Conservation (phyloP, 139 green algal genomes). For the Chlamydomonas sp. region DNA sequence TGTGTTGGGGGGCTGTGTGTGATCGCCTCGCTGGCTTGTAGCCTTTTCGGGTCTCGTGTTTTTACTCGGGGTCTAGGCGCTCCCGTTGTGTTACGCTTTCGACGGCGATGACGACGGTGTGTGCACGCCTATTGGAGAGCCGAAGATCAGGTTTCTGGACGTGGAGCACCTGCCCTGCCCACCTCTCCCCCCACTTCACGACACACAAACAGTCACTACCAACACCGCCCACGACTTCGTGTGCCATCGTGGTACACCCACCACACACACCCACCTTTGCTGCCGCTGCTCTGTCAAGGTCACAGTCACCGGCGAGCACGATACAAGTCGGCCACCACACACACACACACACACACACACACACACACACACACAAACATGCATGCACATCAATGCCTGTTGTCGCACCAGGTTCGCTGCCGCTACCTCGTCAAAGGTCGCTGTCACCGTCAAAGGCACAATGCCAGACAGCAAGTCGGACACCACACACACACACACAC, state of each 20-base stretch:
- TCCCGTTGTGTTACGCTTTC: no score
- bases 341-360: no score
- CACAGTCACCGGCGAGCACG: background rate
- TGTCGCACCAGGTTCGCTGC: no score
- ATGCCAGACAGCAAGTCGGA: background rate
- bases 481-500: background rate
- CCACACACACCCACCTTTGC: background rate
- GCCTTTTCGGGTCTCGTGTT: no score
- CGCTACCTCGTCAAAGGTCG: slow-evolving; percentile 14
- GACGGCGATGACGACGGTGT: no score
- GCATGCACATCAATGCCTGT: no score
- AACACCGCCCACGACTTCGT: background rate
- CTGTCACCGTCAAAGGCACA: slow-evolving; percentile 13
- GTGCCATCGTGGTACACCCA: background rate
- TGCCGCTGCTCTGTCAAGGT: slow-evolving; percentile 15
- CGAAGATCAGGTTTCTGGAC: background rate
- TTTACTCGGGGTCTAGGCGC: no score
- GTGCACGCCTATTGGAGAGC: background rate
- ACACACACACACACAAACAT: no score
- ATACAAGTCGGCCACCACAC: no score
- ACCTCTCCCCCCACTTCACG: background rate
- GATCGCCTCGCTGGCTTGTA: no score
- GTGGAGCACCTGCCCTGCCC: background rate
- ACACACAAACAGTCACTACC: background rate
- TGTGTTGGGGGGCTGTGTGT: no score